Evolutionary conservation across 345 rosid species (phyloP), one percentile per base, ranked within the genome.

Genomic region (Citropsis articulata): DNA sequence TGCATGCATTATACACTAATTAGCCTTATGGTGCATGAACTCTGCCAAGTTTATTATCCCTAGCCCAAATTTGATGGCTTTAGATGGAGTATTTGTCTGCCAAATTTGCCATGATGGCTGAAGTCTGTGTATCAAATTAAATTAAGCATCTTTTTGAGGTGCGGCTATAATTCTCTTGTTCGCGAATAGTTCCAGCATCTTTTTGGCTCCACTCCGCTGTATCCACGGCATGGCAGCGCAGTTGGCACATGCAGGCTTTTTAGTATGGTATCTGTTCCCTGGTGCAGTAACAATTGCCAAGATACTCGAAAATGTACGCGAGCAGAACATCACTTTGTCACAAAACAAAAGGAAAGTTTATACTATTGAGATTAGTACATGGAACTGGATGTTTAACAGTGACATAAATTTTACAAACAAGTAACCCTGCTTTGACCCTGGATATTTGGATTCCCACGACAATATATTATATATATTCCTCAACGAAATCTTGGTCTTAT

Each of bases 51-150:
- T 18, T 24, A 33, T 18, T 56, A 71, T 31, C 18, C 21, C 61
- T 21, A 21, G 38, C 59, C 64, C 45, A 66, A 12, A 10, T 71
- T 36, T 60, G 69, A 50, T 60, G 69, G 73, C 74, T 79, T 79
- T 48, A 9, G 22, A n/a, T 13, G 62, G 71, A 55, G 25, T 14
- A 48, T 25, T 42, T 73, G 73, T 73, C 65, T 21, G 42, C 69
- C 36, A 57, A 67, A 75, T 38, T 69, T 24, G 66, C 69, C 77
- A 18, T 9, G 40, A 71, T 30, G 38, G 27, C 40, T 4, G 16
- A 53, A 53, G 25, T 7, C 31, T 53, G 27, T 21, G 74, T 3
- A 19, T 31, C 38, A 21, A 64, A 30, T 45, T 13, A 45, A 21
- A 27, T 30, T 38, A 48, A 55, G 25, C 50, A 13, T 53, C 33